phyloP scores from a whole-genome alignment of 1,284 basidiomycete genomes.

The Stygiomarasmius scandens region DNA sequence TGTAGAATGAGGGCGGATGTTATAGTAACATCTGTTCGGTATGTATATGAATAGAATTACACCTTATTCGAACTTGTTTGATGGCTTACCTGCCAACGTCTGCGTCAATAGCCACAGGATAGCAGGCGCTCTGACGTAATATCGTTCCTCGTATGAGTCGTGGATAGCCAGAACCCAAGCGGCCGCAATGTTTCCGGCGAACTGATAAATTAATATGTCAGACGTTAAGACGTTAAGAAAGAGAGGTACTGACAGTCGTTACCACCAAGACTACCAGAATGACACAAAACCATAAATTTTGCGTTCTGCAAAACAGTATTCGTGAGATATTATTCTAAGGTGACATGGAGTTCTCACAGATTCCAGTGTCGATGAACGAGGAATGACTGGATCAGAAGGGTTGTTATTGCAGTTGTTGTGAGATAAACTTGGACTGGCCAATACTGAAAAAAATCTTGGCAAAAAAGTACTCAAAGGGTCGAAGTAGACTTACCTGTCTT shows the following conservation, averaged over 20 bases:
- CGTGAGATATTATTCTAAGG: too few relatives aligned
- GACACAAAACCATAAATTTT: too few relatives aligned
- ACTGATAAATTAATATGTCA: not conserved
- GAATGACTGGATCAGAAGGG: slow-evolving; percentile 8
- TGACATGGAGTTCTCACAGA: not conserved
- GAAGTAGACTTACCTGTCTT: not conserved
- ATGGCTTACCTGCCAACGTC: not conserved
- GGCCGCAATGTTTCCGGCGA: not conserved
- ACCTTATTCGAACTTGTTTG: too few relatives aligned
- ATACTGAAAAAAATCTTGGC: not conserved
- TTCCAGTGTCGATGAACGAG: slow-evolving; percentile 4
- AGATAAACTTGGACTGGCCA: slow-evolving; percentile 10
- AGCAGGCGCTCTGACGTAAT: not conserved
- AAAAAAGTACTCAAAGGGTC: not conserved
- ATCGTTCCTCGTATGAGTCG: not conserved
- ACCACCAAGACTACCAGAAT: not conserved
- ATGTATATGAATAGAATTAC: not conserved
- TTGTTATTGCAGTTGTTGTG: not conserved
- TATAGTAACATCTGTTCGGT: not conserved
- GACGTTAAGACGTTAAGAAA: not conserved
- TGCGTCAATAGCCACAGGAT: not conserved
- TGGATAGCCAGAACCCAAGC: too few relatives aligned
- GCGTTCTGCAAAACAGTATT: too few relatives aligned
- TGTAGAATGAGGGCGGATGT: slow-evolving; percentile 2
- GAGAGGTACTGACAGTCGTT: not conserved